phyloP scores from a whole-genome alignment of 2,329 filamentous ascomycete species.

The Chrysosporium keratinophilum region DNA sequence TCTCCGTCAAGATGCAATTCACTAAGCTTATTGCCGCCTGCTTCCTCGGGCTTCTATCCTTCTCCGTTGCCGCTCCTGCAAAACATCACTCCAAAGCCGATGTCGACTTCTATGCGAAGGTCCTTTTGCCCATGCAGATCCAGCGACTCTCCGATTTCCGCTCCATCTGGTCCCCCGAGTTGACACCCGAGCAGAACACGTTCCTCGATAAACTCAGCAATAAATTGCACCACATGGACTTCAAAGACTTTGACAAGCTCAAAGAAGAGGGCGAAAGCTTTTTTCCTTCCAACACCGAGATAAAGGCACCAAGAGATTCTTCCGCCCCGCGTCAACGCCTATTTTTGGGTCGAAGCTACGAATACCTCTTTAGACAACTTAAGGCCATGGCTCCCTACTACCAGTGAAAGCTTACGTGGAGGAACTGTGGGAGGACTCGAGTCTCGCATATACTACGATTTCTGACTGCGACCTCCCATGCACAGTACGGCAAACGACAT shows the following conservation, averaged over 20 bases:
- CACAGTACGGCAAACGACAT: too few species aligned
- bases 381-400: too few species aligned
- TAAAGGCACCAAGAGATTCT: neutral
- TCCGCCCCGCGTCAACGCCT: neutral
- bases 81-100: neutral
- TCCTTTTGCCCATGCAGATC: conserved; percentile 1
- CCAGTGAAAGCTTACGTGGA: too few species aligned
- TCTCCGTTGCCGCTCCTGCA: neutral
- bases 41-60: conserved; percentile 3
- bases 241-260: neutral
- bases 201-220: conserved; percentile 3
- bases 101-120: neutral
- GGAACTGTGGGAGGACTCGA: too few species aligned
- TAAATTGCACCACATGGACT: neutral
- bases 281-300: neutral
- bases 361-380: too few species aligned
- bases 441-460: too few species aligned
- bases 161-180: neutral
- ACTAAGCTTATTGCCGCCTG: conserved; percentile 2
- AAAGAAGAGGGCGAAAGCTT: neutral
- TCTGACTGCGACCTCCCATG: too few species aligned
- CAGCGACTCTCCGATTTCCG: conserved; percentile 2
- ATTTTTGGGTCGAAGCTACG: too few species aligned
- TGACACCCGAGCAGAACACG: conserved; percentile 4
- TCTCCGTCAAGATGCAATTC: conserved; percentile 5